phyloP scores from a whole-genome alignment of 805 yeast genomes.

The Kazachstania bromeliacearum region DNA sequence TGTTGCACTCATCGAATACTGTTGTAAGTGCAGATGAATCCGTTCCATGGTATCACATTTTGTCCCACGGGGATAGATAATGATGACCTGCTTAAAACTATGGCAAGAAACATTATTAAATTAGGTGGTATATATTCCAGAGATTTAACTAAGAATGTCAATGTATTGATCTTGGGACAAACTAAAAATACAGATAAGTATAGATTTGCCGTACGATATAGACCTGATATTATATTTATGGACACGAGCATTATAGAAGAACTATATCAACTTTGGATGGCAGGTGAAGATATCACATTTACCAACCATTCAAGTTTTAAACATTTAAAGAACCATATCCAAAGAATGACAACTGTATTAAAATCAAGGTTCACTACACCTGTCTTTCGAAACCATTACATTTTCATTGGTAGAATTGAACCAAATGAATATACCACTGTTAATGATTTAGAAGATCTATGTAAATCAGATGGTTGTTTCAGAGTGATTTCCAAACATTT shows the following conservation, averaged over 20 bases:
- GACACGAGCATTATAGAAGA: slow-evolving; percentile 12
- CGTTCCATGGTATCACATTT: slow-evolving; percentile 41
- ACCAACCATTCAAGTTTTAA: slow-evolving; percentile 6
- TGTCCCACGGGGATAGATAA: slow-evolving; percentile 46
- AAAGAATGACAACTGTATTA: slow-evolving; percentile 12
- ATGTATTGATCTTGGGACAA: slow-evolving; percentile 50
- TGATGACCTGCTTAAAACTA: slow-evolving; percentile 32
- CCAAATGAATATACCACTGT: background rate
- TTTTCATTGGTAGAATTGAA: slow-evolving; percentile 25
- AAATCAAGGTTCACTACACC: slow-evolving; percentile 10
- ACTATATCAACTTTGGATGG: slow-evolving; percentile 25
- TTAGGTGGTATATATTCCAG: slow-evolving; percentile 53
- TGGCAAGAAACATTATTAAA: slow-evolving; percentile 38
- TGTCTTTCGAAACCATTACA: slow-evolving; percentile 18
- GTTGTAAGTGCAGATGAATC: no score
- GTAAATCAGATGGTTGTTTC: slow-evolving; percentile 5
- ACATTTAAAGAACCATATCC: slow-evolving; percentile 2
- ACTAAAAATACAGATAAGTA: slow-evolving; percentile 26
- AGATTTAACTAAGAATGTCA: slow-evolving; percentile 53
- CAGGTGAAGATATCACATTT: slow-evolving; percentile 22
- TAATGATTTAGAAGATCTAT: slow-evolving; percentile 11
- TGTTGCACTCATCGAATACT: no score
- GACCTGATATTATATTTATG: slow-evolving; percentile 23
- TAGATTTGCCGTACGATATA: slow-evolving; percentile 20
- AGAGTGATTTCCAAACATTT: slow-evolving; percentile 9